Evolutionary conservation across 2,329 filamentous ascomycete species (phyloP).

Genomic region (Phialocephala subalpina): DNA sequence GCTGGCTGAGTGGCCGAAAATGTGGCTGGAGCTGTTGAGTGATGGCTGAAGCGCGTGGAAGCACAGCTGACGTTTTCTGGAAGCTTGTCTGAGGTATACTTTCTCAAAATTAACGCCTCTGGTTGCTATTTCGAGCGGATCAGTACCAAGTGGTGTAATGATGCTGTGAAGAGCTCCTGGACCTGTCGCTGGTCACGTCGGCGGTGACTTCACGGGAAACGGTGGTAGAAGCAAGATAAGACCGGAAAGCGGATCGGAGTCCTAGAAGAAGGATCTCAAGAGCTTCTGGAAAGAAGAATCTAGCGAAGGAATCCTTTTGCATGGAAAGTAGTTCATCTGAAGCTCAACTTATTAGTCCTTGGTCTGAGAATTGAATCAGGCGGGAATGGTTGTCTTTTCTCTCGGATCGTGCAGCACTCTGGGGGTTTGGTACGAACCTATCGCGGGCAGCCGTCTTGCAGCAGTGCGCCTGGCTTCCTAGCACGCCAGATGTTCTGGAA

Average conservation of each 20-base stretch:
- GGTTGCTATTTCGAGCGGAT: constrained; percentile 2
- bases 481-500: constrained; percentile 40
- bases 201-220: constrained; percentile 20
- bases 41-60: neutral
- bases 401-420: constrained; percentile 36
- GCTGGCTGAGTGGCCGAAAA: constrained; percentile 11
- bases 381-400: constrained; percentile 43
- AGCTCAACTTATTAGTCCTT: constrained; percentile 36
- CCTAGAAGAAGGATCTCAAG: constrained; percentile 29
- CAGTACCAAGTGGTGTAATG: constrained; percentile 7
- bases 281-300: constrained; percentile 42
- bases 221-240: constrained; percentile 32
- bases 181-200: constrained; percentile 10
- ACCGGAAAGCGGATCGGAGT: constrained; percentile 27
- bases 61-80: neutral
- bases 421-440: constrained; percentile 47
- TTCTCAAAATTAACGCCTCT: neutral
- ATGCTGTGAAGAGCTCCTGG: constrained; percentile 1
- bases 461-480: constrained; percentile 36
- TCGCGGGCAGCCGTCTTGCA: constrained; percentile 45
- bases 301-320: constrained; percentile 36
- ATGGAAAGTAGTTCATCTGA: constrained; percentile 38
- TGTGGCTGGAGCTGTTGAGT: neutral
- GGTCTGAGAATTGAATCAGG: constrained; percentile 39
- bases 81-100: constrained; percentile 2